Evolutionary conservation across 805 yeast species (phyloP), one percentile per base, ranked within the genome.

Genomic region (Candida sonorensis): DNA sequence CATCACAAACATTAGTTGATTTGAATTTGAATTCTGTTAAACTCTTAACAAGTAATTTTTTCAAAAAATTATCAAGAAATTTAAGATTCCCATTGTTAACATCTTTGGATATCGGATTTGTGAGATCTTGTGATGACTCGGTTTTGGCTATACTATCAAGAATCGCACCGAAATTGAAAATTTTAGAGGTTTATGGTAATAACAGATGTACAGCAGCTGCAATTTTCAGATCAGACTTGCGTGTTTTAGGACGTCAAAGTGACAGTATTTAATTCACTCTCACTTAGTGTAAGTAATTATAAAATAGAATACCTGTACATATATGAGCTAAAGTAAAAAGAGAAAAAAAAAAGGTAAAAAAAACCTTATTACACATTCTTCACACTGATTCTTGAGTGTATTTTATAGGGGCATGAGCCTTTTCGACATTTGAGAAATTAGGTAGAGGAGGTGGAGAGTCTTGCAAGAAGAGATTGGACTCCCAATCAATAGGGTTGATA

Each of bases 121-220:
- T 86, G 3, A 64, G 94, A 24, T 64, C 75, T 14, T 70, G 85
- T 10, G 86, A 86, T 50, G 85, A 90, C 54, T 69, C 66, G 13
- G 69, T 75, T 0, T 53, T 88, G n/a, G 72, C 70, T 17, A 48
- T 68, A 18, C 44, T 86, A 14, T 69, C 81, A 3, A 57, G 67
- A 17, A 66, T 70, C 9, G 83, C 92, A 40, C 70, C 77, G 0
- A 72, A 72, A 29, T 57, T 90, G 35, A 66, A 68, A 28, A 65
- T 82, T 11, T 51, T 90, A 34, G 94, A 85, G 46, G 88, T 85
- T 11, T 86, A 79, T 53, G 96, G 96, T 2, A 66, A 81, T 49
- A 83, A 81, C 50, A 62, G 75, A 45, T 73, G 86, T 37, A 73
- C 87, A 1, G 59, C 66, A 7, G 62, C 64, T 17, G 80, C 83